Evolutionary conservation across 352 stramenopile genomes (phyloP), one percentile per base, ranked within the genome.

Genomic region (Elongisporangium undulatum): DNA sequence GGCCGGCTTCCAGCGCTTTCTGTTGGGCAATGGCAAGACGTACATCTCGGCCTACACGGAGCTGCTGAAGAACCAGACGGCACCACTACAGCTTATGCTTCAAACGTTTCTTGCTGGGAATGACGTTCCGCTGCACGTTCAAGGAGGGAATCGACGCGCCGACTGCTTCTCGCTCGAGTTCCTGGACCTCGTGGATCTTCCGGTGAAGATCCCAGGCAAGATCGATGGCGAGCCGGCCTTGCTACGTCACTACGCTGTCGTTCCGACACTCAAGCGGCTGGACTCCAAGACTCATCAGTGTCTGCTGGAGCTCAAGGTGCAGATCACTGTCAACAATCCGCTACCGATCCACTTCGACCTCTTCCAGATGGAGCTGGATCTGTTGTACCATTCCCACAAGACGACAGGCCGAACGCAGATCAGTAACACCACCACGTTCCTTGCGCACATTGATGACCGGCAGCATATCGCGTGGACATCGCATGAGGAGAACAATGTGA

Each of bases 11-110:
- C 82, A 90, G 61, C 76, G 64, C 0, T 95, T 95, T 17, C 51
- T 87, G 0, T 66, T 95, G 4, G 85, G 85, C 0, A 69, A 61
- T 49, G 85, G 85, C 16, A 59, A 87, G 17, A 95, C 83, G 1
- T 90, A 90, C 62, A 89, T 95, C 59, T 89, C 81, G 2, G 77
- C 77, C n/a, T 93, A 82, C 59, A 89, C 79, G 10, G 75, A 81
- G 15, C 69, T 94, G 51, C 74, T 70, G 26, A 89, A 87, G 48
- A 77, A 74, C 22, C 67, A 93, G 61, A 85, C 79, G 0, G 51
- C 63, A n/a, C 84, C 83, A 5, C 56, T 95, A 19, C 75, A 90
- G 55, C 65, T 66, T 13, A 88, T 93, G 66, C 55, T 95, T 5
- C 67, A 89, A 45, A 71, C 71, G n/a, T 93, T 88, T 51, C 68